Conservation (phyloP, 164 flowering plant genomes). For the Magnolia officinalis region DNA sequence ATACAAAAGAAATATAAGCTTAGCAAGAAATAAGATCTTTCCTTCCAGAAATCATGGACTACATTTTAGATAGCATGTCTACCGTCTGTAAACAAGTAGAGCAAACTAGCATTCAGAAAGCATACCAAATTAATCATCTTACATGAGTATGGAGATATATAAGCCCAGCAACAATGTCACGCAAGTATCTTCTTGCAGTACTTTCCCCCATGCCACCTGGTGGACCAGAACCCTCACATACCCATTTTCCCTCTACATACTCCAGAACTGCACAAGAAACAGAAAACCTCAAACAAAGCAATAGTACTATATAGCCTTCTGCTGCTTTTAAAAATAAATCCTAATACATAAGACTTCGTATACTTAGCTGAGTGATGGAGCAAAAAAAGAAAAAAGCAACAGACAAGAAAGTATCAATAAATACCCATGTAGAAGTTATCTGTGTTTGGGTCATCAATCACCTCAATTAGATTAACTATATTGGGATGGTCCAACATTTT, state of each 20-base stretch:
- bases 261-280: conserved; percentile 65
- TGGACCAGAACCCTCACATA: conserved; percentile 64
- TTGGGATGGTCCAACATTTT: conserved; percentile 89
- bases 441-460: conserved; percentile 88
- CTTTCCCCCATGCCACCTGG: conserved; percentile 60
- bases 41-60: not conserved
- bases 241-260: conserved; percentile 90
- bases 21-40: not conserved
- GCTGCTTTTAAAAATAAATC: not conserved
- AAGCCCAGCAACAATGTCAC: conserved; percentile 86
- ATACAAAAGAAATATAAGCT: not conserved
- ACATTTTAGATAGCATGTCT: not conserved
- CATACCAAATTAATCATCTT: conserved; percentile 17
- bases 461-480: conserved; percentile 95
- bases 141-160: conserved; percentile 97
- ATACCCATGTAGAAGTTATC: conserved; percentile 99
- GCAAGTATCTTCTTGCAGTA: conserved; percentile 66
- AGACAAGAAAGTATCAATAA: not conserved
- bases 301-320: not conserved
- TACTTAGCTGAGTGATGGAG: not conserved
- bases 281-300: not conserved
- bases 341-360: not conserved
- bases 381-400: not conserved
- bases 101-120: not conserved
- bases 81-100: not conserved